phyloP scores from a whole-genome alignment of 2,329 filamentous ascomycete genomes.

The Akanthomyces muscarius region DNA sequence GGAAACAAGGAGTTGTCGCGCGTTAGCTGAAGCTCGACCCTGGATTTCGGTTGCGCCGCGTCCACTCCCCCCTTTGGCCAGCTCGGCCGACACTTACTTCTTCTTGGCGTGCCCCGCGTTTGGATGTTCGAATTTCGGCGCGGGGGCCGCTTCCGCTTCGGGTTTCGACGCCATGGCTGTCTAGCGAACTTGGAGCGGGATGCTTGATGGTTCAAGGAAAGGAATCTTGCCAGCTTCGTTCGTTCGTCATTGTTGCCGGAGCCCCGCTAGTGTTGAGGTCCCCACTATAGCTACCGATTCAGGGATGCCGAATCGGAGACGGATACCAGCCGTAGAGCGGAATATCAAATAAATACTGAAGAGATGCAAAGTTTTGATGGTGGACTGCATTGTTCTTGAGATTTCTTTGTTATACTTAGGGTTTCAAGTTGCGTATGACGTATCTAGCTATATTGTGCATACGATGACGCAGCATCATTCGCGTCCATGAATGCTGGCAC shows the following conservation, averaged over 20 bases:
- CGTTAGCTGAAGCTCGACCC: conserved; percentile 3
- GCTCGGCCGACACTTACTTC: conserved; percentile 34
- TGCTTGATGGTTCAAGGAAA: conserved; percentile 19
- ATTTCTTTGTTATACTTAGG: no score
- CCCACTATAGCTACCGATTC: conserved; percentile 2
- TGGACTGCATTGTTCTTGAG: no score
- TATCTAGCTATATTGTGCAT: no score
- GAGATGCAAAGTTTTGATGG: no score
- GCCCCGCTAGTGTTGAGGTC: conserved; percentile 8
- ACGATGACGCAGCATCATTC: no score
- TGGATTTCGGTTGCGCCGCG: background rate
- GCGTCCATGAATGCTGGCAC: no score
- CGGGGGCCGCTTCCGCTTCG: conserved; percentile 21
- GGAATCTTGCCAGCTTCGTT: conserved; percentile 17
- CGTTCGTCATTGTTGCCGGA: conserved; percentile 2
- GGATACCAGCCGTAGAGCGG: no score
- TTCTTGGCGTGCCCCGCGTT: conserved; percentile 48
- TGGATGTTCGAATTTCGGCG: conserved; percentile 44
- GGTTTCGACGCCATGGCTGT: conserved; percentile 38
- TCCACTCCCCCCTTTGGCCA: background rate
- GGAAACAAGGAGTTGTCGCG: background rate
- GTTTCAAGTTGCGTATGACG: no score
- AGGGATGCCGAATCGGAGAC: background rate
- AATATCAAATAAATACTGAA: background rate
- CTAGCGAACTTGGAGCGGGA: conserved; percentile 18